Evolutionary conservation across 1,139 yeast species (phyloP).

Genomic region (Zygosaccharomyces sapae): DNA sequence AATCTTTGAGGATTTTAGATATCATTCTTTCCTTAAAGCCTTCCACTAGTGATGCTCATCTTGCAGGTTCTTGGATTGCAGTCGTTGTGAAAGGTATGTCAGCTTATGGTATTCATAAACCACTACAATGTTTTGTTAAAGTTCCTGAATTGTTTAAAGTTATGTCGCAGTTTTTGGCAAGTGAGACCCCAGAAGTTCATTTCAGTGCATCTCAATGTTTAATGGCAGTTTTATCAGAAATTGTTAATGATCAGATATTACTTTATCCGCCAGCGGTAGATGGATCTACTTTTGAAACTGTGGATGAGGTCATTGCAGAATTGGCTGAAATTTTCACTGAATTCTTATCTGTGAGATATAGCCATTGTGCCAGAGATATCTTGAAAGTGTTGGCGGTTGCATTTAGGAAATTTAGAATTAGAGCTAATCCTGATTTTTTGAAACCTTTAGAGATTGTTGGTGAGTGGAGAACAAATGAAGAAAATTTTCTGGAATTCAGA

Average conservation of each 20-base stretch:
- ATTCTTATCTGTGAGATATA: slow-evolving; percentile 67
- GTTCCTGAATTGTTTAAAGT: slow-evolving; percentile 55
- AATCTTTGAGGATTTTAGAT: slow-evolving; percentile 60
- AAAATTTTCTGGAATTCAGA: slow-evolving; percentile 64
- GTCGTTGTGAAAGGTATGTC: slow-evolving; percentile 84
- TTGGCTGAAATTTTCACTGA: slow-evolving; percentile 53
- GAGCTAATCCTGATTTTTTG: slow-evolving; percentile 70
- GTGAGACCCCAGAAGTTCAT: slow-evolving; percentile 65
- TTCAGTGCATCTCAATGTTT: slow-evolving; percentile 82
- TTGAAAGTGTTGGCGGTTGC: slow-evolving; percentile 63
- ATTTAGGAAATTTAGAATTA: slow-evolving; percentile 58
- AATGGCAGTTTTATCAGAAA: slow-evolving; percentile 65
- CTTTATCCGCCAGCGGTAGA: slow-evolving; percentile 46
- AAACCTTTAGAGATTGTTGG: slow-evolving; percentile 70
- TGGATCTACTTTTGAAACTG: slow-evolving; percentile 46
- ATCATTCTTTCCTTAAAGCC: slow-evolving; percentile 79
- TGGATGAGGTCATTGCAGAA: slow-evolving; percentile 56
- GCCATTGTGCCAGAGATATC: slow-evolving; percentile 70
- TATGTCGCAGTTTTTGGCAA: slow-evolving; percentile 57
- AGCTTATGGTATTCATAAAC: slow-evolving; percentile 59
- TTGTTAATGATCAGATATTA: slow-evolving; percentile 57
- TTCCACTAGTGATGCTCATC: slow-evolving; percentile 70
- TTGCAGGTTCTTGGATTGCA: slow-evolving; percentile 93
- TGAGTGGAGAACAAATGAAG: slow-evolving; percentile 76
- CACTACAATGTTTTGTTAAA: slow-evolving; percentile 52